Evolutionary conservation across 345 rosid genomes (phyloP), one percentile per base, ranked within the genome.

Genomic region (Melaleuca quinquenervia): DNA sequence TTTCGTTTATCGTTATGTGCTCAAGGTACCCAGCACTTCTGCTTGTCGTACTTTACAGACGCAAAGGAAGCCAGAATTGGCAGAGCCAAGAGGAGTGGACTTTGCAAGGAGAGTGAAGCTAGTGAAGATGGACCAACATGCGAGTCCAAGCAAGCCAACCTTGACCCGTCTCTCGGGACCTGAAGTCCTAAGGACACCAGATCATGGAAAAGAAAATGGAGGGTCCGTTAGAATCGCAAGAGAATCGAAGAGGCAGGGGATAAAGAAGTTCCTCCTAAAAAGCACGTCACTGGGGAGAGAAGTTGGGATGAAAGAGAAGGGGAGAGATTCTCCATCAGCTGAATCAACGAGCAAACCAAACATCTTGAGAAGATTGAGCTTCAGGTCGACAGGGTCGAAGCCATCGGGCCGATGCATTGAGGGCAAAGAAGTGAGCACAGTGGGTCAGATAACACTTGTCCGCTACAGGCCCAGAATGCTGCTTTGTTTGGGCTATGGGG

Each of bases 401-500:
- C 74, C 56, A 22, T 51, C 48, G 21, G 78, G 48, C 78, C 78
- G 18, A 7, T 58, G 70, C 70, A 58, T 32, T 48, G 84, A 60
- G 87, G 50, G 89, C 86, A 89, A 83, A 88, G 82, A 29, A 86
- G 64, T 51, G 52, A 54, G 90, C 50, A 83, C 88, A 48, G 84
- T 82, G 44, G 86, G 84, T 64, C 82, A 85, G 76, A 83, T 84
- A 84, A 62, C 89, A 14, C 52, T 85, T 0, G 53, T 49, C 22
- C 89, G 85, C 24, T 56, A 84, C 60, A 88, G 86, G 88, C 92
- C 92, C 18, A 88, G 84, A 82, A 83, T 89, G 64, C 87, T 91
- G 64, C 89, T 91, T 52, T 93, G 95, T 84, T 74, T 92, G 91
- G 96, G 94, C 48, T 85, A 60, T 52, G 89, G 90, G 41, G 32